Evolutionary conservation across 2,329 filamentous ascomycete species (phyloP).

Genomic region (Penicillium verrucosum): DNA sequence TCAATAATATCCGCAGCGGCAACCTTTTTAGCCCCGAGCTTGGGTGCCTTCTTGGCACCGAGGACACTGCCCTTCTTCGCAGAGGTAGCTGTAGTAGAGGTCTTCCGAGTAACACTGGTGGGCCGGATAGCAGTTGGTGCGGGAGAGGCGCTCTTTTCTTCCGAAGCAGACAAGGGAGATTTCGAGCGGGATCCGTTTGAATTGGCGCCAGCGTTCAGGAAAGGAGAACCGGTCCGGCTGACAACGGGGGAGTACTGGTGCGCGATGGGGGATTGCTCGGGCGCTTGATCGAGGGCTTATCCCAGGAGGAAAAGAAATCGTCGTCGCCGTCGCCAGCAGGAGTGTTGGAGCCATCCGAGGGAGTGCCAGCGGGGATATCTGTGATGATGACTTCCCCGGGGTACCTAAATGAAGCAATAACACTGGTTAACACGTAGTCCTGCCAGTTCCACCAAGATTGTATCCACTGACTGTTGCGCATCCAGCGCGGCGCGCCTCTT

Average conservation of each 20-base stretch:
- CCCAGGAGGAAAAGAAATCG: conserved; percentile 99
- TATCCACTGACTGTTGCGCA: conserved; percentile 69
- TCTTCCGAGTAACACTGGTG: conserved; percentile 80
- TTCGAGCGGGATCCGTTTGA: conserved; percentile 74
- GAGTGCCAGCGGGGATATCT: conserved; percentile 61
- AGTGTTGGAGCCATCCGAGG: conserved; percentile 65
- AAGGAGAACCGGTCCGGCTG: conserved; percentile 82
- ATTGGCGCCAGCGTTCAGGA: conserved; percentile 68
- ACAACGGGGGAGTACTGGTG: conserved; percentile 80
- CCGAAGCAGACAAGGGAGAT: conserved; percentile 67
- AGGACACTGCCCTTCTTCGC: conserved; percentile 83
- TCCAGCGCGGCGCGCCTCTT: conserved; percentile 81
- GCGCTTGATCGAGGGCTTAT: conserved; percentile 94
- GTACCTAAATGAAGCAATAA: conserved; percentile 54
- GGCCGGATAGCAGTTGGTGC: conserved; percentile 66
- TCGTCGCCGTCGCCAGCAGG: conserved; percentile 79
- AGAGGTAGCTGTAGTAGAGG: conserved; percentile 55
- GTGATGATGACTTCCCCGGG: conserved; percentile 82
- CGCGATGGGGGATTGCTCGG: conserved; percentile 91
- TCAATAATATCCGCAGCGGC: conserved; percentile 72
- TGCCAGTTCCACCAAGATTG: not conserved
- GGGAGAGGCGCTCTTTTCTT: conserved; percentile 51
- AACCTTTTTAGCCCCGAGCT: conserved; percentile 92
- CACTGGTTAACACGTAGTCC: conserved; percentile 8
- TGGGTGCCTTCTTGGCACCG: conserved; percentile 75